Conservation (phyloP, 2,329 filamentous ascomycete genomes). For the Thielaviopsis punctulata region DNA sequence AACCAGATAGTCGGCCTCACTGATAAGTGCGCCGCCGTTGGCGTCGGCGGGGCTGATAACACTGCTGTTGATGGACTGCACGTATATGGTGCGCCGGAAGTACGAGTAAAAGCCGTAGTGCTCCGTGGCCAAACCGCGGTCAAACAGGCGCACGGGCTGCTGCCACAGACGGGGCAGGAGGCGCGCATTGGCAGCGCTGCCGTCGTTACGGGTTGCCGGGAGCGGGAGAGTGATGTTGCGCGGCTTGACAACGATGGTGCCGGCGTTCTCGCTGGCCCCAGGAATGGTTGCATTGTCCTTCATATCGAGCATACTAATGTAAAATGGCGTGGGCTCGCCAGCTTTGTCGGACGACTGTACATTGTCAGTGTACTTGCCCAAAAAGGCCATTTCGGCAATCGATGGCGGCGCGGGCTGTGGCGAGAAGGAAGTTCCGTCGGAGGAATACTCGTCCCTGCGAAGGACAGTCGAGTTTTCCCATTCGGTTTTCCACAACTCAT, state of each 20-base stretch:
- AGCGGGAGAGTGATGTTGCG: conserved; percentile 35
- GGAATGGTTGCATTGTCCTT: conserved; percentile 20
- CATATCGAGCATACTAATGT: conserved; percentile 51
- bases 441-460: neutral
- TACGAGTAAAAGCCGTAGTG: conserved; percentile 92
- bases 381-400: conserved; percentile 58
- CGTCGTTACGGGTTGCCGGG: conserved; percentile 46
- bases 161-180: conserved; percentile 53
- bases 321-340: conserved; percentile 80
- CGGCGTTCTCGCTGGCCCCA: conserved; percentile 17
- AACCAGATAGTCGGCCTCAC: conserved; percentile 36
- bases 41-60: conserved; percentile 26
- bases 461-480: conserved; percentile 19
- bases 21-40: conserved; percentile 33
- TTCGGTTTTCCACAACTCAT: conserved; percentile 24
- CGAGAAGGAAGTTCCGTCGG: conserved; percentile 11
- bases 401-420: conserved; percentile 40
- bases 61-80: conserved; percentile 41
- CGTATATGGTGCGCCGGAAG: conserved; percentile 73
- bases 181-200: conserved; percentile 52
- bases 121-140: conserved; percentile 63
- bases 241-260: neutral
- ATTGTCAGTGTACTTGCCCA: conserved; percentile 73
- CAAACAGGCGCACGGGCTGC: conserved; percentile 72
- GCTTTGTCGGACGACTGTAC: conserved; percentile 49